Evolutionary conservation across 2,329 filamentous ascomycete species (phyloP), one percentile per base, ranked within the genome.

Genomic region (Fusarium abutilonis): DNA sequence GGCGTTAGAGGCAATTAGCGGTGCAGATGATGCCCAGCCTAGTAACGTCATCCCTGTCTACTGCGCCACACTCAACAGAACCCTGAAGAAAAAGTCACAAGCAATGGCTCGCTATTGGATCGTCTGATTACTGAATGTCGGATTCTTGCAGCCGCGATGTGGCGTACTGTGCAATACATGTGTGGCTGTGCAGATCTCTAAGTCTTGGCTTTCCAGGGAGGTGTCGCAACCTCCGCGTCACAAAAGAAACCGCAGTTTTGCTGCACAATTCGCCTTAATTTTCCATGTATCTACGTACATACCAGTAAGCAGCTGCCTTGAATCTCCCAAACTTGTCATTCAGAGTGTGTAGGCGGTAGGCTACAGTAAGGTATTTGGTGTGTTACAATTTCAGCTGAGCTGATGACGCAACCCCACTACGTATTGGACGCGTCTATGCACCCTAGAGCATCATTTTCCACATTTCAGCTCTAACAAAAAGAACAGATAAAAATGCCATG

Each of bases 61-160:
- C 62, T 66, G 62, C 62, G 62, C 62, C 62, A 64, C 62, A 38
- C 51, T 50, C 45, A 35, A 40, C 41, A 51, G 51, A 56, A 32
- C 10, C 2, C 13, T 31, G 34, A 31, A 32, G 29, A 43, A 60
- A 36, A 9, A 28, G 11, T 36, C 38, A 35, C 11, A 28, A 36
- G 21, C 38, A 32, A 19, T 19, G 19, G 19, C 19, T 29, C 15
- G 23, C 29, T 10, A 45, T 35, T 41, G 19, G 26, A 9, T 19
- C 19, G 19, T 19, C 19, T 19, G 19, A 19, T 6, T 7, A n/a
- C 29, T 19, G 39, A 19, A 21, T 14, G 38, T 43, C 5, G 6
- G 39, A 10, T 17, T 35, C 17, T 26, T 21, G 13, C 4, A n/a
- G 14, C 15, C 15, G 42, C 11, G 11, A 7, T 39, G 52, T 56